Evolutionary conservation across 1,284 basidiomycete genomes (phyloP), one percentile per base, ranked within the genome.

Genomic region (Irpex lacteus): DNA sequence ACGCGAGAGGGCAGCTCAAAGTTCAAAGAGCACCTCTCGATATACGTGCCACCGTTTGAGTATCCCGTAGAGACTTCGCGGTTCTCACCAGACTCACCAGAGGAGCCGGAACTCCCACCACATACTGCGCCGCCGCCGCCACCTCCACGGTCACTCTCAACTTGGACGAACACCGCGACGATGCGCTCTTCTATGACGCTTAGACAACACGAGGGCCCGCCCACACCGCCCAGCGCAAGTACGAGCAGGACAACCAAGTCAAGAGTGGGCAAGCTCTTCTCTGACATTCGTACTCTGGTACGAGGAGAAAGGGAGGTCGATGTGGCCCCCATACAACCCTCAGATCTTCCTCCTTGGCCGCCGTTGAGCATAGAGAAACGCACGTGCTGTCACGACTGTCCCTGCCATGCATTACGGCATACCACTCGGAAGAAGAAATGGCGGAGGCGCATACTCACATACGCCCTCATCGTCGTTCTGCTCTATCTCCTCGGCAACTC

Each of bases 401-500:
- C 65, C 0, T 76, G 74, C 66, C 65, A 73, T 61, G 18, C 62
- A 0, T 13, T 62, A 5, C 19, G n/a, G 26, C 66, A 72, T 40
- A 32, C 4, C 55, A 66, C 69, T 37, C 62, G 67, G 62, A 77
- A 74, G 70, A 75, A 71, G 64, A 75, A 70, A 63, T 74, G 67
- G 60, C 73, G 74, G 26, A 50, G 67, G 68, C 68, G 69, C 70
- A 58, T 75, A 26, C 67, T 81, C 47, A 26, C 76, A 66, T 38
- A 73, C 44, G 62, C 76, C 1, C 68, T 82, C 59, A 67, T 80
- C 60, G 64, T 82, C 60, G 59, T 84, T 40, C 71, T 84, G 32
- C 73, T 85, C 36, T 75, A 79, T 61, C 72, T 85, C 26, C 72
- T 83, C 37, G 77, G 75, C 15, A 78, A 85, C 69, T 63, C 71